Base-by-base conservation (phyloP, 176 grass and related monocot species). In the Carex scoparia region DNA sequence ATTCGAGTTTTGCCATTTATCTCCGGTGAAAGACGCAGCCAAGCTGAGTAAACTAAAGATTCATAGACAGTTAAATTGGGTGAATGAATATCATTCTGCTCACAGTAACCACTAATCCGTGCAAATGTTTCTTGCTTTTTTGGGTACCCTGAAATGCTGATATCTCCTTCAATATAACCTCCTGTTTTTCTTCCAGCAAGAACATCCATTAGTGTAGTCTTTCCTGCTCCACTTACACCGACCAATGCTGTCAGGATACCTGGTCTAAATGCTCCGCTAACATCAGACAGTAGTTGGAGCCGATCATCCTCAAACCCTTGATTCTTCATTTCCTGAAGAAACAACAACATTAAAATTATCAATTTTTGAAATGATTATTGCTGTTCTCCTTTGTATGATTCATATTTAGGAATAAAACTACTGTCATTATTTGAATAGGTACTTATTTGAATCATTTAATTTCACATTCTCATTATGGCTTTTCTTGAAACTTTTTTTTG, bases 181-280 rank as follows among this genome's bases (percentile, higher is more conserved):
- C 92, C 89, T 6, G 95, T 98, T 84, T 98, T 98, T 79, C 95
- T 91, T 80, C 95, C 95, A 74, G 95, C 92, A 7, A 98, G 69
- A 49, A 98, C 95, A 86, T 98, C 95, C 95, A 98, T 94, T 66
- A 98, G 51, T 61, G 95, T 98, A 35, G 92, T 98, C 86, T 98
- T 98, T 73, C 95, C 95, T 31, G 95, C 95, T 84, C 95, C 95
- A 86, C 95, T 98, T 40, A 93, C 92, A 61, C 95, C 95, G 65
- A 98, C 91, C 61, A 98, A 77, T 84, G 95, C 95, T 40, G 95
- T 94, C 73, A 98, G 76, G 81, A 94, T 79, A 86, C 92, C 89
- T 23, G 95, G 95, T 69, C 88, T 92, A 42, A 98, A 98, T 65
- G 92, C 84, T 84, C 95, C 92, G 85, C 95, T 94, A 42, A 98